Evolutionary conservation across 2,329 filamentous ascomycete genomes (phyloP), one percentile per base, ranked within the genome.

Genomic region (Paecilomyces formosus): DNA sequence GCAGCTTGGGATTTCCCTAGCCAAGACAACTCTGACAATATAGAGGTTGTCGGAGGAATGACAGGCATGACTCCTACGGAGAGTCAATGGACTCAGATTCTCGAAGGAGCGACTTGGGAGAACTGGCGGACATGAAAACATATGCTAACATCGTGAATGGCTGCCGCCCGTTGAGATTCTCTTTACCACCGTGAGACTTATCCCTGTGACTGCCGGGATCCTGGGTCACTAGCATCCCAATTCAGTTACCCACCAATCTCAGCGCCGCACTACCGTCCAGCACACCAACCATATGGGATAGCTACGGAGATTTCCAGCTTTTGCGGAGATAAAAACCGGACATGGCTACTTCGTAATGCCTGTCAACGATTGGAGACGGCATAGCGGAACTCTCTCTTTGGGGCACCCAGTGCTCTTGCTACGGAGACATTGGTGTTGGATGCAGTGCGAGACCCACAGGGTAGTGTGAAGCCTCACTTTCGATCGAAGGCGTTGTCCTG

Each of bases 41-140:
- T 62, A 18, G 64, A 67, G 35, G 63, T 57, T 3, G 50, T 61
- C 8, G 50, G 57, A 13, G 39, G 9, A 53, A 33, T 58, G 58
- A 55, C 55, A 15, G 59, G 62, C 15, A 59, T 73, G 54, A 69
- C 69, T 30, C 57, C 64, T 13, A 62, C 73, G 7, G 70, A 73
- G 18, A 66, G 67, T 3, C 72, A 75, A 45, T 76, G 74, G 71
- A 68, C 69, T 3, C 67, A 73, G 26, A 65, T 74, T 1, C 56
- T 73, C 57, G 61, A 66, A 53, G 55, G 55, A 0, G 49, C 65
- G 53, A 63, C 65, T 7, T 72, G 70, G 70, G 65, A 68, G 35
- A 66, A 64, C 30, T 74, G 66, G 64, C 64, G 63, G 3, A 54
- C 53, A 45, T 45, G 39, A 45, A 18, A 45, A 45, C 18, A 3